Percentiles rank a stretch among this genome's conserved stretches.
Conservation (phyloP, 2,329 filamentous ascomycete species). For the Pyrenophora graminea region DNA sequence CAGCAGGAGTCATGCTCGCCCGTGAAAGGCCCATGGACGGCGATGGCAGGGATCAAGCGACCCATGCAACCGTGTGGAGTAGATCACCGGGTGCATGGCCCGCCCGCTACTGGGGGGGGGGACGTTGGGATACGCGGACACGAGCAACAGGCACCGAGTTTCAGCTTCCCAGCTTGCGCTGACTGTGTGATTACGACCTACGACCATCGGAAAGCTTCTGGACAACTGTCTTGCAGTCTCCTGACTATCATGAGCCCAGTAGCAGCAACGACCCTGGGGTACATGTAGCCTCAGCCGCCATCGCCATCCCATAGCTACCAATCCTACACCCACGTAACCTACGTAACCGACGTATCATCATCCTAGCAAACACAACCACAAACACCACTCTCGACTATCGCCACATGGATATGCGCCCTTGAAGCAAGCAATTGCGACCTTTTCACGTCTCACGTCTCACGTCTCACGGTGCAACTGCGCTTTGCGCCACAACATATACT, state of each 20-base stretch:
- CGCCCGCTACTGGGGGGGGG: constrained; percentile 7
- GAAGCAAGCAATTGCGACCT: not conserved
- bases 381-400: not conserved
- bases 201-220: constrained; percentile 5
- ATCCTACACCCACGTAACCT: constrained; percentile 19
- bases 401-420: constrained; percentile 12
- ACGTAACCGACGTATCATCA: not conserved
- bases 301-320: not conserved
- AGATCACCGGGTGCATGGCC: constrained; percentile 8
- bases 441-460: not conserved
- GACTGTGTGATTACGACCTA: not conserved
- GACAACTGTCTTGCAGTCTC: not conserved
- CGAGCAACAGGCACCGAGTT: constrained; percentile 5
- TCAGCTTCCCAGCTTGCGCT: constrained; percentile 5
- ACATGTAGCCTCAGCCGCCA: not conserved
- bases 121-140: constrained; percentile 2
- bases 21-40: constrained; percentile 1
- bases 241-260: not conserved
- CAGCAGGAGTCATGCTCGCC: not conserved
- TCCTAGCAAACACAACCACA: constrained; percentile 1
- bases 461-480: constrained; percentile 1
- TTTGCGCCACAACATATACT: not conserved
- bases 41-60: constrained; percentile 7
- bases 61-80: constrained; percentile 4
- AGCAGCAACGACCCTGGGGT: constrained; percentile 2